These are phyloP conservation scores for Hypoxylon sp. DNA, from an alignment of 2,329 filamentous ascomycete species.

Conservation along the genomic window DNA sequence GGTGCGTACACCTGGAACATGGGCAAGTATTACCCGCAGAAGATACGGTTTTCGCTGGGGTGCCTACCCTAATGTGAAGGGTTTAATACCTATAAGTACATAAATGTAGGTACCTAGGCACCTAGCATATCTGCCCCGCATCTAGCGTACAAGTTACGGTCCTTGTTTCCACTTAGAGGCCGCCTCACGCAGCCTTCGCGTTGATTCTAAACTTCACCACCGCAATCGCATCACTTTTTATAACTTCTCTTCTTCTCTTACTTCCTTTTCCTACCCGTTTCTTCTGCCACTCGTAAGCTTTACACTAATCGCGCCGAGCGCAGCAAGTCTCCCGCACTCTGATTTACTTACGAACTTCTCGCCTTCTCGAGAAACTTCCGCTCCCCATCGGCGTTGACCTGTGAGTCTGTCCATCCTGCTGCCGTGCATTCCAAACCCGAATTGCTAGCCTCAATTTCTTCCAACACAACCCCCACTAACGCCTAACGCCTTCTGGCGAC, in stretches of 20 bases:
- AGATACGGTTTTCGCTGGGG: neutral
- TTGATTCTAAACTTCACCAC: constrained; percentile 46
- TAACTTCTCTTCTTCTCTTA: constrained; percentile 26
- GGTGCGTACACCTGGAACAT: too few relatives aligned
- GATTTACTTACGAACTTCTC: neutral
- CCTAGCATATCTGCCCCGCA: constrained; percentile 36
- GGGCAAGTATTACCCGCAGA: too few relatives aligned
- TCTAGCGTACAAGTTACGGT: constrained; percentile 35
- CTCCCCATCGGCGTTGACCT: constrained; percentile 14
- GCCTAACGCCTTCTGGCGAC: constrained; percentile 20
- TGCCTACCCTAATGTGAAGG: neutral
- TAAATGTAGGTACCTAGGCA: constrained; percentile 1
- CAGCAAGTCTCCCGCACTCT: neutral
- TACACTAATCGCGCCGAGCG: constrained; percentile 6
- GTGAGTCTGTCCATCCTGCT: constrained; percentile 26
- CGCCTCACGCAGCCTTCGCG: constrained; percentile 43
- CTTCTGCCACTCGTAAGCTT: constrained; percentile 2
- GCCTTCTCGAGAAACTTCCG: constrained; percentile 5
- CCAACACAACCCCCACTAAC: constrained; percentile 37
- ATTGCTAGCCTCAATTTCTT: constrained; percentile 12
- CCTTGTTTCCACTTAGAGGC: constrained; percentile 38
- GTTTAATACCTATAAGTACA: neutral
- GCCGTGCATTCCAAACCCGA: constrained; percentile 13
- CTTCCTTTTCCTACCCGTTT: constrained; percentile 14
- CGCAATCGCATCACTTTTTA: constrained; percentile 41